Evolutionary conservation across 1,139 yeast species (phyloP), one percentile per base, ranked within the genome.

Genomic region (Hyphopichia burtonii): DNA sequence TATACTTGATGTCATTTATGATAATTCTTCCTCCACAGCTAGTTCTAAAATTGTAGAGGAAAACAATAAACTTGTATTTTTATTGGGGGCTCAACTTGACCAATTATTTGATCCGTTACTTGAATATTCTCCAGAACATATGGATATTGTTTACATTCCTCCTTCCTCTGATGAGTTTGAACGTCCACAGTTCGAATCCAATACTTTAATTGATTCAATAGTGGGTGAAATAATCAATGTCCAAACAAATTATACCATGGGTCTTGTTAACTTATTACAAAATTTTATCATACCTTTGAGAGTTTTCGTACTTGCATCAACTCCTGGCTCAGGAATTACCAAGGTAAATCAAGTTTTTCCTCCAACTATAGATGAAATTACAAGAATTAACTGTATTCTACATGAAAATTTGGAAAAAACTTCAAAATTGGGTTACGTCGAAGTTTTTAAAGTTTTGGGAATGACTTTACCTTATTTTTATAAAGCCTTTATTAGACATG

Each of bases 301-400:
- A 51, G 79, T 86, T 18, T 76, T 76, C 48, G 89, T 85, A 0
- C 63, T 88, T 30, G 76, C 61, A 1, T 47, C 60, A 9, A 44
- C 80, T 37, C 78, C 80, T 10, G 73, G 76, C 27, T 60, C 79
- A 11, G 78, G 75, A 1, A 82, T 88, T 9, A 66, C 83, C 2
- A 80, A 80, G 51, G 71, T 90, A 32, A 91, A 91, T 59, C 74
- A 81, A 40, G 75, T 89, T 1, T 89, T 91, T 57, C 97, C 98
- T 2, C 97, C 97, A 1, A 91, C 98, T 0, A 86, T 91, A 27
- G 98, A 91, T 62, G 98, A 91, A 65, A 82, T 91, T 18, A 86
- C 96, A 14, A 74, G 97, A 53, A 83, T 91, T 34, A 90, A 90
- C 57, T 87, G 96, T 58, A 82, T 91, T 4, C 79, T 89, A 44